These are phyloP conservation scores for Leucosporidium scottii DNA, from an alignment of 768 basidiomycete genomes.

Conservation along the genomic window DNA sequence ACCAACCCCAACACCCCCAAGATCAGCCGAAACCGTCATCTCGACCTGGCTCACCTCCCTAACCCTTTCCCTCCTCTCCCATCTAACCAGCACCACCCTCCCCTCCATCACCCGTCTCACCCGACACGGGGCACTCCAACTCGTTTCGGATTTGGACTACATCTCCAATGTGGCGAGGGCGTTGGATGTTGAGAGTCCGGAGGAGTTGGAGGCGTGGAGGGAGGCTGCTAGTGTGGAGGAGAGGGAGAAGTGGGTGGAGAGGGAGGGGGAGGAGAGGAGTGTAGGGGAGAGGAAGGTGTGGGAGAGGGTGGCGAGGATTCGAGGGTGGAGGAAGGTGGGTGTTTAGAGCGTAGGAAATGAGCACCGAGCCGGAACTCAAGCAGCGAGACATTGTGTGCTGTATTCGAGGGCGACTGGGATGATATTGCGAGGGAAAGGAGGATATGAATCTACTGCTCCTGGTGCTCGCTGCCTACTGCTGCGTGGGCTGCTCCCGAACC, in stretches of 20 bases:
- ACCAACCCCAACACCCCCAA: conserved; percentile 11
- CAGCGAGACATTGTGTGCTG: too few species aligned
- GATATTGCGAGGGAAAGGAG: too few species aligned
- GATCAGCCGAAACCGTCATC: conserved; percentile 72
- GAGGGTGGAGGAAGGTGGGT: background rate
- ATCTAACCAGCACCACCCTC: conserved; percentile 63
- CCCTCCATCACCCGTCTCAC: conserved; percentile 62
- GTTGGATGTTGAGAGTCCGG: conserved; percentile 71
- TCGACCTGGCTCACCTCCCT: conserved; percentile 88
- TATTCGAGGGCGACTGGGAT: too few species aligned
- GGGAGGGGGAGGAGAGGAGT: background rate
- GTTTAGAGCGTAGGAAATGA: too few species aligned
- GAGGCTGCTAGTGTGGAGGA: conserved; percentile 49
- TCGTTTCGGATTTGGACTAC: conserved; percentile 80
- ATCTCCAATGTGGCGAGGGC: conserved; percentile 83
- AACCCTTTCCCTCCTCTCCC: conserved; percentile 67
- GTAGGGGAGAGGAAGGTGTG: conserved; percentile 9
- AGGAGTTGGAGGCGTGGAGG: conserved; percentile 73
- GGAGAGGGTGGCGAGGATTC: conserved; percentile 18
- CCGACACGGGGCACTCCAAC: conserved; percentile 65
- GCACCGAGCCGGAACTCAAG: too few species aligned
- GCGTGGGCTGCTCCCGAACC: too few species aligned
- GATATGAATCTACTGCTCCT: too few species aligned
- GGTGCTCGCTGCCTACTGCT: too few species aligned
- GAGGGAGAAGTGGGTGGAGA: conserved; percentile 5